Base-by-base conservation (phyloP, 495 filamentous ascomycete genomes). In the Monascus purpureus region DNA sequence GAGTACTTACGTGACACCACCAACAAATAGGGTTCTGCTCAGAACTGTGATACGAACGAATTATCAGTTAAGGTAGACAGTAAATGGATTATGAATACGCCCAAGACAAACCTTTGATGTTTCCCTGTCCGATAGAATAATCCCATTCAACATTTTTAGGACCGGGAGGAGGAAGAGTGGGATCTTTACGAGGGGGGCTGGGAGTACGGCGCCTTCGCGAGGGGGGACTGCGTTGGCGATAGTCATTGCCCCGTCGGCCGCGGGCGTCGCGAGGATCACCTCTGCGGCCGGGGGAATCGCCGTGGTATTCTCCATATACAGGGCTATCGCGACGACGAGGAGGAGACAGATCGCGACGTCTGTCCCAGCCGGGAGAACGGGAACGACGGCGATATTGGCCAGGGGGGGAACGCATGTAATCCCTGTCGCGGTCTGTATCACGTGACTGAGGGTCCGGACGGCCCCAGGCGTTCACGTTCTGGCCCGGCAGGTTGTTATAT, bases 11-110 rank as follows among this genome's bases (percentile, higher is more conserved):
- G 80, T 88, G 42, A 94, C 90, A 53, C 92, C 90, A 32, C 90
- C 90, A 30, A 97, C 85, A 48, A 97, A 97, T 2, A 97, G 70
- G 14, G 90, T 97, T 34, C 90, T 73, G 50, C 92, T 96, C 26
- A 93, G 65, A 0, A 97, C 90, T 77, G 28, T 29, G 40, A 24
- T 16, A 11, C 16, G 17, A 25, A n/a, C n/a, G n/a, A n/a, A n/a
- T n/a, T n/a, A n/a, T n/a, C n/a, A n/a, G n/a, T n/a, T n/a, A n/a
- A n/a, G n/a, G 19, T 24, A n/a, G 29, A 22, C n/a, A n/a, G n/a
- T n/a, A n/a, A n/a, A n/a, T n/a, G n/a, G n/a, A n/a, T n/a, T n/a
- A 35, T 17, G 6, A 30, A 17, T 30, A 17, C 4, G 20, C 12
- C 28, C 19, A 12, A 17, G 8, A 54, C 55, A 38, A 68, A 79